phyloP scores from a whole-genome alignment of 352 stramenopile genomes.

The Aphanomyces invadans region DNA sequence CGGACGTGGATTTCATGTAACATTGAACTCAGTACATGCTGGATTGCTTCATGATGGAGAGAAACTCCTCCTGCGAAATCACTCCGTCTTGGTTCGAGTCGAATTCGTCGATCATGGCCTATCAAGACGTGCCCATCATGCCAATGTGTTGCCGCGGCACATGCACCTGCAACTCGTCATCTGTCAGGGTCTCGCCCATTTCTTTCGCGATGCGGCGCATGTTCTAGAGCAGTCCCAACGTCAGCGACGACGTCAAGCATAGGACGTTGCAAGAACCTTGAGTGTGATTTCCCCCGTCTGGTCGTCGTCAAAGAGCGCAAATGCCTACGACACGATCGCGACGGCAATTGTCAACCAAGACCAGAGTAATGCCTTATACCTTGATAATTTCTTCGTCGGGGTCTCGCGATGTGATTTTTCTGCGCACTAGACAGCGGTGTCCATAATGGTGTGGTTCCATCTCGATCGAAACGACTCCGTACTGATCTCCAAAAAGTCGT shows the following conservation, averaged over 20 bases:
- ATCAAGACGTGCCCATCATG: constrained; percentile 28
- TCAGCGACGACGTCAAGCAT: too few species aligned
- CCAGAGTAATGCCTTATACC: too few species aligned
- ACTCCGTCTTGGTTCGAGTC: constrained; percentile 90
- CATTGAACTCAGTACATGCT: constrained; percentile 36
- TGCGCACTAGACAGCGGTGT: constrained; percentile 46
- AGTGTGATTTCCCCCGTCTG: constrained; percentile 80
- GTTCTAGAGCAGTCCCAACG: too few species aligned
- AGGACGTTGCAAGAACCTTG: constrained; percentile 44
- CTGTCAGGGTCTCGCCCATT: constrained; percentile 87
- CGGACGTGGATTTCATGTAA: too few species aligned
- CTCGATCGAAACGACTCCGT: too few species aligned
- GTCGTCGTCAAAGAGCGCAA: constrained; percentile 92
- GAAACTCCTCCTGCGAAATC: constrained; percentile 88
- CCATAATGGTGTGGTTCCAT: too few species aligned
- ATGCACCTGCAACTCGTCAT: constrained; percentile 79
- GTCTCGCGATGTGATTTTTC: constrained; percentile 76
- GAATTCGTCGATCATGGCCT: constrained; percentile 95
- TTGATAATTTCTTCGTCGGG: constrained; percentile 90
- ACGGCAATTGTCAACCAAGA: not conserved
- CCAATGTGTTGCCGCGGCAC: not conserved
- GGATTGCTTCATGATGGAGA: constrained; percentile 82
- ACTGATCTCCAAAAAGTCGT: constrained; percentile 90
- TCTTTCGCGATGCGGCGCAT: constrained; percentile 89
- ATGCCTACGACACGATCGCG: constrained; percentile 43